Evolutionary conservation across 1,284 basidiomycete genomes (phyloP).

Genomic region (Ceratorhiza oryzae-sativae): DNA sequence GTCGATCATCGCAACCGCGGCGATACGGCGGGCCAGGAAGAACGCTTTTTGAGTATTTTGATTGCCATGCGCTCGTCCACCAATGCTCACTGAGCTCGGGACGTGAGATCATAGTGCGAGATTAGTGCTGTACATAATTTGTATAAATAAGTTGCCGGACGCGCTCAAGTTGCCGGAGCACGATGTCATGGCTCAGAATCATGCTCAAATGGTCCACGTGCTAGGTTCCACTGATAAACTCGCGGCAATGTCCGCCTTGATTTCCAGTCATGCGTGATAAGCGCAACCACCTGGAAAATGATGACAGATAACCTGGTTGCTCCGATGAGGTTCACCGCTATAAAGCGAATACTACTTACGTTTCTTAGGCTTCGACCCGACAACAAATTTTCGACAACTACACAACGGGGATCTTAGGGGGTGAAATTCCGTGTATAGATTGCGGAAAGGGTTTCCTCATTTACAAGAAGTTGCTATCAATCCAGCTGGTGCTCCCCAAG

Average conservation of each 20-base stretch:
- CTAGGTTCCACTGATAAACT: not conserved
- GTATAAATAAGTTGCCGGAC: conserved; percentile 20
- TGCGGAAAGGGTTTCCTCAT: not conserved
- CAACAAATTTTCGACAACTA: too few relatives aligned
- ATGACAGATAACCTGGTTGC: too few relatives aligned
- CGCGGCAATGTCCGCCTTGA: not conserved
- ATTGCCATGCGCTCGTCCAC: conserved; percentile 23
- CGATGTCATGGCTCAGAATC: conserved; percentile 3
- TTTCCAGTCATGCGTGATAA: not conserved
- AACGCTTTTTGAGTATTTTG: conserved; percentile 25
- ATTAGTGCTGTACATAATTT: conserved; percentile 27
- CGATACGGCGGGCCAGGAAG: not conserved
- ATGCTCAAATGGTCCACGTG: not conserved
- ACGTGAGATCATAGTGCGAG: conserved; percentile 37
- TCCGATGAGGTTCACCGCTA: too few relatives aligned
- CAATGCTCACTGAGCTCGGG: conserved; percentile 29
- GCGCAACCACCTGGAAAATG: too few relatives aligned
- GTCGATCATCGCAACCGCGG: conserved; percentile 33
- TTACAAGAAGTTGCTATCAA: not conserved
- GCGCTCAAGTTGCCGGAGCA: conserved; percentile 15
- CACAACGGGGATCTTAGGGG: too few relatives aligned
- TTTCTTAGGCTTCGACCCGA: too few relatives aligned
- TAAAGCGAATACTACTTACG: too few relatives aligned
- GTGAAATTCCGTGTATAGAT: too few relatives aligned
- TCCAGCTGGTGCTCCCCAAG: not conserved